Conservation (phyloP, 768 basidiomycete species). For the Lyophyllum shimeji region DNA sequence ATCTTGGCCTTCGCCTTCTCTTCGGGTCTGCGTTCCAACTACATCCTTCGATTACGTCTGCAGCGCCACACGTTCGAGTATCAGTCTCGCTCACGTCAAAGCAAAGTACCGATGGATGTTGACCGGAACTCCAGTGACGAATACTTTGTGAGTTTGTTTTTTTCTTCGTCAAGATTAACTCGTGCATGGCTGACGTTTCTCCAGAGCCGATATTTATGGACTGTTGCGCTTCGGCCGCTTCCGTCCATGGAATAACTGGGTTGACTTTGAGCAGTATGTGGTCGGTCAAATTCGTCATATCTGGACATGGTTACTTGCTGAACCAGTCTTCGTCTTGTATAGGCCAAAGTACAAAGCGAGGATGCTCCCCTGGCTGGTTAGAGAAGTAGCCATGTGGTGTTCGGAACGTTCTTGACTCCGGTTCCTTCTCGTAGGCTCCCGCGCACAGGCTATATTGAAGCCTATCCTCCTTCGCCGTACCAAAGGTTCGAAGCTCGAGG, state of each 20-base stretch:
- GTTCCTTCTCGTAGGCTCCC: conserved; percentile 34
- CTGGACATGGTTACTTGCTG: not conserved
- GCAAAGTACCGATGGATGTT: conserved; percentile 76
- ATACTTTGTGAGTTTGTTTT: conserved; percentile 49
- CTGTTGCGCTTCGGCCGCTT: conserved; percentile 69
- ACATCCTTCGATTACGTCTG: not conserved
- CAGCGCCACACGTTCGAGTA: conserved; percentile 57
- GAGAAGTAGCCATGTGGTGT: not conserved
- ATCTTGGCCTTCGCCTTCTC: not conserved
- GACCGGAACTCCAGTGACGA: conserved; percentile 76
- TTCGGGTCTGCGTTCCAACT: not conserved
- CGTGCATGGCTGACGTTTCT: conserved; percentile 1
- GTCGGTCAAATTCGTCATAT: conserved; percentile 30
- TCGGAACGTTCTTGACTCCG: not conserved
- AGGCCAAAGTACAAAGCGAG: conserved; percentile 53
- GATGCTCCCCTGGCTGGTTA: conserved; percentile 63
- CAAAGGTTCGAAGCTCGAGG: conserved; percentile 65
- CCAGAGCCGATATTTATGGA: conserved; percentile 68
- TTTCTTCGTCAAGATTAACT: not conserved
- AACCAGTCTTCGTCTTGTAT: not conserved
- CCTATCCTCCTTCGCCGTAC: conserved; percentile 72
- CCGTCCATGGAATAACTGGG: conserved; percentile 74
- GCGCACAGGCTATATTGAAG: conserved; percentile 68
- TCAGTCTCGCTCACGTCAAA: conserved; percentile 58
- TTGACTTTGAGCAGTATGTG: conserved; percentile 57